A percentile compares a stretch with the other conserved stretches of the same genome.
These are phyloP conservation scores for Aspergillus cavernicola DNA, from an alignment of 495 filamentous ascomycete genomes.

Conservation along the genomic window DNA sequence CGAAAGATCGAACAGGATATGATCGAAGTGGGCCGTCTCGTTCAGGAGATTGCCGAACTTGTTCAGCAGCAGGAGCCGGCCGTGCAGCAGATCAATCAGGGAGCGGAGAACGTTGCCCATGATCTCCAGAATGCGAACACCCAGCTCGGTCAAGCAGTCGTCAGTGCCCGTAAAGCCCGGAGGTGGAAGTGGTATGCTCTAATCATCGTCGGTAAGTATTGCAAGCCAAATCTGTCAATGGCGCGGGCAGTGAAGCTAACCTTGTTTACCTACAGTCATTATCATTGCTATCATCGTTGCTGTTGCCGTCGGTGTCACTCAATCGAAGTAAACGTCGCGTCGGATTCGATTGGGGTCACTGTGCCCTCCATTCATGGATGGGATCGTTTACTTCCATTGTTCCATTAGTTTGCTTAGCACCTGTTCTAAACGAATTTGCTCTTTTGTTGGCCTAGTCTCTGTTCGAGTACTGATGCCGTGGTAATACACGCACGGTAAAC, in stretches of 20 bases:
- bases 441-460: not conserved
- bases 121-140: constrained; percentile 79
- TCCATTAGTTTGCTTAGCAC: constrained; percentile 1
- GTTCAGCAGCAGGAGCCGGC: constrained; percentile 78
- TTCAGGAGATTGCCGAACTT: constrained; percentile 78
- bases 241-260: not conserved
- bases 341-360: not conserved
- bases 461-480: constrained; percentile 1
- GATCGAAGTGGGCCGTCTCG: constrained; percentile 76
- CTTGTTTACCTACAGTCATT: constrained; percentile 29
- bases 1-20: constrained; percentile 87
- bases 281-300: constrained; percentile 50
- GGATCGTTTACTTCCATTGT: not conserved
- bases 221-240: not conserved
- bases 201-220: constrained; percentile 68
- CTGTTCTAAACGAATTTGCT: constrained; percentile 4
- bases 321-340: constrained; percentile 22
- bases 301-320: constrained; percentile 47
- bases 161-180: constrained; percentile 71
- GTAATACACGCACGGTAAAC: constrained; percentile 12
- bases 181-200: constrained; percentile 99
- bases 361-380: not conserved
- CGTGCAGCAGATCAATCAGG: constrained; percentile 73
- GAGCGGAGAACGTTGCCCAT: constrained; percentile 70
- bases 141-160: constrained; percentile 72